Base-by-base conservation (phyloP, 2,329 filamentous ascomycete genomes). In the Alternaria triticina region DNA sequence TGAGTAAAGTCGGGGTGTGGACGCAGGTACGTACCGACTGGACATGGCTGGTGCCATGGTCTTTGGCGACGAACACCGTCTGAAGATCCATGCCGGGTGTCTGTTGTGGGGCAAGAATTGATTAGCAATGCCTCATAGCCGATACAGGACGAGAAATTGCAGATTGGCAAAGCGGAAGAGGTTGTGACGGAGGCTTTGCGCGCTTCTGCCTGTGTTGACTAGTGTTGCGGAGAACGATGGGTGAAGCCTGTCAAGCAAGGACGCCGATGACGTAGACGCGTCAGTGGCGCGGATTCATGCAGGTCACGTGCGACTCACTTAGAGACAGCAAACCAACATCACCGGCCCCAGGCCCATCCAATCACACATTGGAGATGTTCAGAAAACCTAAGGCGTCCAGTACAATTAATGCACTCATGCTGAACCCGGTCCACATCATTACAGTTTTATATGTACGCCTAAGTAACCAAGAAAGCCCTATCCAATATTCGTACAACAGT, bases 41-140 rank as follows among this genome's bases (percentile, higher is more conserved):
- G 27, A 62, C 63, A 54, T 60, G 59, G 28, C 58, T 61, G n/a
- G 63, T 65, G 46, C 52, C 62, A 50, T 68, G 61, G 57, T 60
- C 61, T 33, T 59, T 67, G 43, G 67, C 58, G 40, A 54, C 49
- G 40, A 70, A 62, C 23, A 68, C 59, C 17, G 52, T 64, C 54
- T 70, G 68, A 30, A 67, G 45, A 51, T 71, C 65, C 71, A 73
- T 73, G 28, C 17, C 23, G 54, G 51, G 40, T 43, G 54, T 58
- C 54, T 54, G 25, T 25, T 17, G 43, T 47, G 10, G 43, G 40
- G 22, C 17, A 20, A 43, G 11, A 43, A 23, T 46, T 50, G 30
- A 49, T 59, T 50, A 67, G 46, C 27, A 49, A 30, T 45, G 23
- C 46, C 57, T 59, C 60, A 59, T 67, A 36, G 46, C 47, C 25